These are phyloP conservation scores for Seminavis robusta DNA, from an alignment of 108 stramenopile species.

Conservation along the genomic window DNA sequence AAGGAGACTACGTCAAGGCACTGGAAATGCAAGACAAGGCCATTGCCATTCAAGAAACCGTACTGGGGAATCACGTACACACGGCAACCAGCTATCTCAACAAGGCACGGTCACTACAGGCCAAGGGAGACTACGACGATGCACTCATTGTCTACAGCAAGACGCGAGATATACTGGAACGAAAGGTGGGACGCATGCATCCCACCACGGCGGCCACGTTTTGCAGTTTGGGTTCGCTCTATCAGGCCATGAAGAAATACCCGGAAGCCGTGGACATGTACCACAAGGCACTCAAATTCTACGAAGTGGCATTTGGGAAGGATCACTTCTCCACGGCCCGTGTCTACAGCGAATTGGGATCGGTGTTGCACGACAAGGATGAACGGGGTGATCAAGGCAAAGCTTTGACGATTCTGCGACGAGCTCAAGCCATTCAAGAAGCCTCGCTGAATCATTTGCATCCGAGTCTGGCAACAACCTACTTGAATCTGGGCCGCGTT, in stretches of 20 bases:
- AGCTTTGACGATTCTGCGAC: constrained; percentile 15
- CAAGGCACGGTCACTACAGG: constrained; percentile 12
- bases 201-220: constrained; percentile 21
- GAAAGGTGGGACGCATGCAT: constrained; percentile 17
- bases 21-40: constrained; percentile 19
- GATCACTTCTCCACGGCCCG: neutral
- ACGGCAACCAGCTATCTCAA: constrained; percentile 27
- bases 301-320: constrained; percentile 11
- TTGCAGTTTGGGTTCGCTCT: constrained; percentile 22
- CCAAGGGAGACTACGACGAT: constrained; percentile 25
- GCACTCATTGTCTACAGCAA: constrained; percentile 25
- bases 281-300: constrained; percentile 21
- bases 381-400: constrained; percentile 20
- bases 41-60: constrained; percentile 8
- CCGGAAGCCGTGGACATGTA: constrained; percentile 21
- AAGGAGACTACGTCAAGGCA: constrained; percentile 22
- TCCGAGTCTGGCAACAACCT: constrained; percentile 22
- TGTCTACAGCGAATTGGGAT: neutral
- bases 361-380: constrained; percentile 4
- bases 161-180: constrained; percentile 21
- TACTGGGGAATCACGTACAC: constrained; percentile 21
- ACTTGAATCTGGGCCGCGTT: constrained; percentile 14
- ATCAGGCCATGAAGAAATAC: constrained; percentile 14
- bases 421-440: constrained; percentile 18
- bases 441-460: constrained; percentile 17